These are phyloP conservation scores for Xeromyces bisporus DNA, from an alignment of 495 filamentous ascomycete genomes.

Conservation along the genomic window DNA sequence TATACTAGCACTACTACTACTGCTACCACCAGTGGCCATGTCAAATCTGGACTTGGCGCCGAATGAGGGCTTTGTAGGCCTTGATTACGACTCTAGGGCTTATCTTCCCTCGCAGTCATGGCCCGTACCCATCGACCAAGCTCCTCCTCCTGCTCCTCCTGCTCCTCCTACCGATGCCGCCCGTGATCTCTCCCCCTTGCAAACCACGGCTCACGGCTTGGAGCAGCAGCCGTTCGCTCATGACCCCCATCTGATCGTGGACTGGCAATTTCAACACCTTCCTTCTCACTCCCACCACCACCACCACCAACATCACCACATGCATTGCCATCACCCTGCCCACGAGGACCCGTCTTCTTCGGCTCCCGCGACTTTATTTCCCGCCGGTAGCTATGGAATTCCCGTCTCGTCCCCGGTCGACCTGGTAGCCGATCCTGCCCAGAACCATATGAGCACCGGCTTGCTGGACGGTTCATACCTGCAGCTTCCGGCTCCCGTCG, in stretches of 20 bases:
- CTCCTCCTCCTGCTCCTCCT: constrained; percentile 1
- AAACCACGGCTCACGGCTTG: constrained; percentile 31
- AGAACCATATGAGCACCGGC: constrained; percentile 43
- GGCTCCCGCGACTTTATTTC: constrained; percentile 35
- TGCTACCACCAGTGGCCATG: constrained; percentile 13
- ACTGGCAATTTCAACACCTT: constrained; percentile 38
- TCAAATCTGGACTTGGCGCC: constrained; percentile 28
- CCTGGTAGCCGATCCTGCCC: constrained; percentile 44
- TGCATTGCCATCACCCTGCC: constrained; percentile 22
- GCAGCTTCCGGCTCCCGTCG: constrained; percentile 45
- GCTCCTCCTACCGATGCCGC: constrained; percentile 18
- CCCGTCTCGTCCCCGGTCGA: constrained; percentile 46
- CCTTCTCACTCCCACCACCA: constrained; percentile 35
- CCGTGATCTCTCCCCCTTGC: constrained; percentile 28
- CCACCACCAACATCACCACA: constrained; percentile 27
- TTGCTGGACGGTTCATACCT: constrained; percentile 53
- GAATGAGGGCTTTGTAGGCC: constrained; percentile 30
- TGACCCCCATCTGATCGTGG: constrained; percentile 28
- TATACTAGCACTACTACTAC: not conserved
- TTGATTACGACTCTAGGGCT: constrained; percentile 32
- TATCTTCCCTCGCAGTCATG: constrained; percentile 29
- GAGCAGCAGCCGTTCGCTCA: constrained; percentile 26
- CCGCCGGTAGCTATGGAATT: constrained; percentile 29
- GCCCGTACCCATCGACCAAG: constrained; percentile 26
- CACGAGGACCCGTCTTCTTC: constrained; percentile 30